A percentile compares a stretch with the other conserved stretches of the same genome.
Evolutionary conservation across 2,329 filamentous ascomycete species (phyloP).

Genomic region (Penicillium sp.): DNA sequence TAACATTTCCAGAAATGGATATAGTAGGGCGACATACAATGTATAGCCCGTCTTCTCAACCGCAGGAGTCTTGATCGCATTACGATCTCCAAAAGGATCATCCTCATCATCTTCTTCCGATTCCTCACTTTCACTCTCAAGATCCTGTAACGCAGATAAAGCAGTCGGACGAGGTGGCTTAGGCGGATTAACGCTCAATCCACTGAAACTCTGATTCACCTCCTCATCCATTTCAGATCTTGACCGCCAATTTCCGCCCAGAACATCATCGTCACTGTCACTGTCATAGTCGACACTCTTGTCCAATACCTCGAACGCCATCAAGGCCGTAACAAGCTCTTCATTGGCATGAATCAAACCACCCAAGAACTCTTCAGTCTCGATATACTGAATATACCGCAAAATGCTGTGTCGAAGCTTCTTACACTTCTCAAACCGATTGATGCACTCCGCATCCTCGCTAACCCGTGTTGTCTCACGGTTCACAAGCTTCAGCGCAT

Average conservation of each 20-base stretch:
- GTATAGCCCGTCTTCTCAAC: slow-evolving; percentile 33
- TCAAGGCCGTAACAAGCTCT: slow-evolving; percentile 87
- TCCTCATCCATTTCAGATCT: slow-evolving; percentile 26
- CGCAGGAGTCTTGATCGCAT: slow-evolving; percentile 53
- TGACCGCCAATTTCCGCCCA: slow-evolving; percentile 31
- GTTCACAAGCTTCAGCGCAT: slow-evolving; percentile 85
- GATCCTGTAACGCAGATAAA: slow-evolving; percentile 28
- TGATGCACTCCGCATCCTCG: slow-evolving; percentile 71
- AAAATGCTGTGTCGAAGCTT: slow-evolving; percentile 78
- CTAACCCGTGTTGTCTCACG: slow-evolving; percentile 85
- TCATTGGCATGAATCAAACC: slow-evolving; percentile 92
- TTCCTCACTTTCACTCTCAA: slow-evolving; percentile 59
- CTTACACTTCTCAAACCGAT: slow-evolving; percentile 84
- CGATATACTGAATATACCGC: slow-evolving; percentile 88
- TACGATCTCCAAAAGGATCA: slow-evolving; percentile 81
- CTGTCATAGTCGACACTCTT: slow-evolving; percentile 60
- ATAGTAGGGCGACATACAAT: slow-evolving; percentile 30
- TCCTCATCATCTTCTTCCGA: slow-evolving; percentile 68
- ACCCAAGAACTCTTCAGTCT: slow-evolving; percentile 88
- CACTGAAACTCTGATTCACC: slow-evolving; percentile 34
- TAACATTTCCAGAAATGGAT: neutral
- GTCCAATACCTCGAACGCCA: slow-evolving; percentile 93
- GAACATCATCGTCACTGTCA: slow-evolving; percentile 60
- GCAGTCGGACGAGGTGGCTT: slow-evolving; percentile 51
- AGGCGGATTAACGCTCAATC: slow-evolving; percentile 35